Evolutionary conservation across 2,329 filamentous ascomycete genomes (phyloP).

Genomic region (Calonectria honghensis): DNA sequence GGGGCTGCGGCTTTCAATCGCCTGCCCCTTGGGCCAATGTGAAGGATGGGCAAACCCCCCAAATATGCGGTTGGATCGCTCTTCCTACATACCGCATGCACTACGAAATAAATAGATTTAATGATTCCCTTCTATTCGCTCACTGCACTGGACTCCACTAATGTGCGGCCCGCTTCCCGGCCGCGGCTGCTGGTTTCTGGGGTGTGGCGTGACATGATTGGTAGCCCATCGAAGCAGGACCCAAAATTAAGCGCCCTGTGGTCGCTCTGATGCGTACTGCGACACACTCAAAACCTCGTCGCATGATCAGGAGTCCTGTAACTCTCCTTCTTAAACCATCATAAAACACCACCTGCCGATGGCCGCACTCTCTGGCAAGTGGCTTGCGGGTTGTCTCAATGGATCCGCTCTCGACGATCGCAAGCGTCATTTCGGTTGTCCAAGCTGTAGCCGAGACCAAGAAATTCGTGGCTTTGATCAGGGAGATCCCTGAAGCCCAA

Average conservation of each 20-base stretch:
- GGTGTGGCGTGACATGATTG: conserved; percentile 20
- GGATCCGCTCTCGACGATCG: conserved; percentile 19
- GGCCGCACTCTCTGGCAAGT: background rate
- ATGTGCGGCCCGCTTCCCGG: background rate
- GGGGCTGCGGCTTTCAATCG: background rate
- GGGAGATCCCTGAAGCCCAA: conserved; percentile 59
- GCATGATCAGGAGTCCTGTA: background rate
- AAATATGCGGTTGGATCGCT: background rate
- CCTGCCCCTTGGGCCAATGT: background rate
- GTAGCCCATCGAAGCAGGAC: background rate
- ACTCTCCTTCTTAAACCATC: background rate
- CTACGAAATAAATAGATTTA: background rate
- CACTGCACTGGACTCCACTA: background rate
- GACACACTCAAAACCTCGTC: conserved; percentile 2
- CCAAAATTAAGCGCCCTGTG: conserved; percentile 5
- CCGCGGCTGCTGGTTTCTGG: background rate
- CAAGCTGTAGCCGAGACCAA: conserved; percentile 26
- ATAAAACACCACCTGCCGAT: background rate
- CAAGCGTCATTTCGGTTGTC: conserved; percentile 6
- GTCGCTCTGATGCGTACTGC: background rate
- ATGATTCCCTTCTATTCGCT: background rate
- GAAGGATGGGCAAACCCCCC: background rate
- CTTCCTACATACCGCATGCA: background rate
- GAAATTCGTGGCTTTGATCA: conserved; percentile 60
- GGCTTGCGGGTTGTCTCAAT: background rate